Base-by-base conservation (phyloP, 129 eudicot species). In the Chrysanthemum makinoi region DNA sequence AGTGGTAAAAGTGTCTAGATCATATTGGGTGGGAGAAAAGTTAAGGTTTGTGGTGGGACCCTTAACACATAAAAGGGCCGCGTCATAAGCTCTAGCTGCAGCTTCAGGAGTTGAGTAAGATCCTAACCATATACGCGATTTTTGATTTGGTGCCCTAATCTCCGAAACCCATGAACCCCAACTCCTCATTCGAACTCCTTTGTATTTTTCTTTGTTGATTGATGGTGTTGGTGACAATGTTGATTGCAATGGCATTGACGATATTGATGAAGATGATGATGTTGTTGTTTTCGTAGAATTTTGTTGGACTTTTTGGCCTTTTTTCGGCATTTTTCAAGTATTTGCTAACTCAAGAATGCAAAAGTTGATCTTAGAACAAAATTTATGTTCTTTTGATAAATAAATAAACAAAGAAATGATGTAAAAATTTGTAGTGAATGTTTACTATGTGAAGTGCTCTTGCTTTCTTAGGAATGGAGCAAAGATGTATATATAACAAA, bases 101-200 rank as follows among this genome's bases (percentile, higher is more conserved):
- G 98, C 98, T 49, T 92, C 95, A 2, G 98, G 80, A 8, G 96
- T 89, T 0, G 96, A 92, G 65, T 92, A 92, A 66, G 96, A 92
- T 24, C 96, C 98, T 35, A 92, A 65, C 98, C 96, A 92, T 44
- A 92, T 92, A 62, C 98, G 80, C 20, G 98, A 84, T 66, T 92
- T 92, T 56, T 92, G 98, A 77, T 92, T 88, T 11, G 98, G 98
- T 50, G 96, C 98, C 49, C 98, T 81, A 9, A 92, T 85, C 53
- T 91, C 98, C 0, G 91, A 86, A 8, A 92, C 98, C 89, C 91
- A 92, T 63, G 98, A 92, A 3, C 98, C 98, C 98, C 98, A 92
- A 74, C 96, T 92, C 60, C 98, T 86, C 98, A 89, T 92, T 62
- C 98, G 83, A 15, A 92, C 98, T 66, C 98, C 98, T 53, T 88